phyloP scores from a whole-genome alignment of 371 early-diverging fungal species.

The Mucor indicus region DNA sequence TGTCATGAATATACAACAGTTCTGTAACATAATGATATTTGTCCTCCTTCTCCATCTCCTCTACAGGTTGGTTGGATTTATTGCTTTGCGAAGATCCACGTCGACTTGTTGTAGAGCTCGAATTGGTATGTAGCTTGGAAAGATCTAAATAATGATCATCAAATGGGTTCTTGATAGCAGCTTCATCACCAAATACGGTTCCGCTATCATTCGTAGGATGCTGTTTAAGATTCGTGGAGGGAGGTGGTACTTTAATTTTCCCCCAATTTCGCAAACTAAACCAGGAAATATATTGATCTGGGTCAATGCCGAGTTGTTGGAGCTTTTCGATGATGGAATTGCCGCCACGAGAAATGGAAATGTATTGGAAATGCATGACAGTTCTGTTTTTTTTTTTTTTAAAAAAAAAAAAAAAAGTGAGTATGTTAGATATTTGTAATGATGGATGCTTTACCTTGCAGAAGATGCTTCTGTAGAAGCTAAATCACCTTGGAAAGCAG shows the following conservation, averaged over 20 bases:
- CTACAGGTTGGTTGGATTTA: background rate
- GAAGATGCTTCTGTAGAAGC: conserved; percentile 71
- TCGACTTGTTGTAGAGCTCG: conserved; percentile 1
- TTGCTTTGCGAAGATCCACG: conserved; percentile 14
- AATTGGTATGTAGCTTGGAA: conserved; percentile 3
- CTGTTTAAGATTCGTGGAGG: background rate
- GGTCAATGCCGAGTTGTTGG: conserved; percentile 62
- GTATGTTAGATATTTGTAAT: background rate
- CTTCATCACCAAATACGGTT: conserved; percentile 8
- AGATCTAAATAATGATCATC: conserved; percentile 9
- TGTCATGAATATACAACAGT: conserved; percentile 88
- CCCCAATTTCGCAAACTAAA: conserved; percentile 76
- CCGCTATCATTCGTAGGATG: conserved; percentile 7
- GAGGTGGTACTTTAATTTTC: conserved; percentile 29
- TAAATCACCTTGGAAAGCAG: conserved; percentile 88
- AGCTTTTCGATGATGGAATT: conserved; percentile 68
- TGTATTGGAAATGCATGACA: conserved; percentile 85
- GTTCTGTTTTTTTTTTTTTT: conserved; percentile 10
- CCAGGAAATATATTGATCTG: conserved; percentile 75
- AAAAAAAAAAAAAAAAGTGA: background rate
- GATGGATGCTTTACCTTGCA: conserved; percentile 40
- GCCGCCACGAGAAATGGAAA: conserved; percentile 79
- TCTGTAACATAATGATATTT: conserved; percentile 69
- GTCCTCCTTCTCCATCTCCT: conserved; percentile 18
- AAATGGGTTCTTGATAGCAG: conserved; percentile 14